Evolutionary conservation across 2,329 filamentous ascomycete genomes (phyloP).

Genomic region (Ascochyta pisi): DNA sequence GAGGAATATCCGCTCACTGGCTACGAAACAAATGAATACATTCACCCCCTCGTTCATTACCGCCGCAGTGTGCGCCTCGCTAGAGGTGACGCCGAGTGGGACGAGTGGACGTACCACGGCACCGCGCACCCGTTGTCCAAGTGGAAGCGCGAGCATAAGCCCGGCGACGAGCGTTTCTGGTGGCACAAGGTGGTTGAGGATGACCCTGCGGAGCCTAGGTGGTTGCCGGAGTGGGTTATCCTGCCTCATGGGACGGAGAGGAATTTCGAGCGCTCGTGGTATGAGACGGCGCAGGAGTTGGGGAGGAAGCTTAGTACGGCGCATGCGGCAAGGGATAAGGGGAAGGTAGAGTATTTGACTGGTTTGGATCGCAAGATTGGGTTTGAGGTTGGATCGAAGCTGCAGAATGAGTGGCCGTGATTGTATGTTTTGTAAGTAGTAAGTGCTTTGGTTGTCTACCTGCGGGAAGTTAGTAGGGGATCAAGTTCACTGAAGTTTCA

Average conservation of each 20-base stretch:
- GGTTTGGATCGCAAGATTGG: slow-evolving; percentile 34
- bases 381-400: slow-evolving; percentile 29
- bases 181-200: slow-evolving; percentile 32
- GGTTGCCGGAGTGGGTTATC: slow-evolving; percentile 43
- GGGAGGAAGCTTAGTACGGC: slow-evolving; percentile 15
- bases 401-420: slow-evolving; percentile 23
- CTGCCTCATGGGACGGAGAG: slow-evolving; percentile 25
- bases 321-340: slow-evolving; percentile 18
- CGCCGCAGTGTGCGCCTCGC: too few relatives aligned
- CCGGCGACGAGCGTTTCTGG: slow-evolving; percentile 36
- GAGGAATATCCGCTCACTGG: background rate
- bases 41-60: slow-evolving; percentile 51
- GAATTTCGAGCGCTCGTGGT: slow-evolving; percentile 43
- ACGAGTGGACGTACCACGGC: slow-evolving; percentile 20
- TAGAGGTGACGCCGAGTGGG: slow-evolving; percentile 15
- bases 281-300: slow-evolving; percentile 34
- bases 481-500: too few relatives aligned
- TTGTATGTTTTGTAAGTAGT: too few relatives aligned
- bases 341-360: slow-evolving; percentile 30
- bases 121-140: slow-evolving; percentile 22
- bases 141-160: slow-evolving; percentile 27
- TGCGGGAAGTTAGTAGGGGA: too few relatives aligned
- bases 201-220: background rate
- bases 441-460: background rate
- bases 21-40: slow-evolving; percentile 56